phyloP scores from a whole-genome alignment of 1,284 basidiomycete genomes.

The Apiotrichum mycotoxinovorans region DNA sequence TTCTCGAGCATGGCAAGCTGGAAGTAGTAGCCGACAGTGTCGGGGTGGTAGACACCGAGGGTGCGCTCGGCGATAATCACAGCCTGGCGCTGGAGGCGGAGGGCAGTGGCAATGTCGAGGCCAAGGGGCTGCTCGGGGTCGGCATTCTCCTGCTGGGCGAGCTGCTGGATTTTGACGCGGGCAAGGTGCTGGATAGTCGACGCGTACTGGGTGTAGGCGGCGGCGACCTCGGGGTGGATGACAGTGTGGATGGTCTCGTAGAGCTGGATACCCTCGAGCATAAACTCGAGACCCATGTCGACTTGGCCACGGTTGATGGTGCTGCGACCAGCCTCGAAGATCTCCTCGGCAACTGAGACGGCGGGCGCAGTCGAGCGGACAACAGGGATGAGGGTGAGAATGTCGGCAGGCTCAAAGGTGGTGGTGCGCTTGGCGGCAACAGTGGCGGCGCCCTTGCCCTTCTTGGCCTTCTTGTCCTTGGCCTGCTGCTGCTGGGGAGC shows the following conservation, averaged over 20 bases:
- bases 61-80: constrained; percentile 58
- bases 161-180: constrained; percentile 48
- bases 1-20: constrained; percentile 57
- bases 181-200: constrained; percentile 52
- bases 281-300: constrained; percentile 55
- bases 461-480: constrained; percentile 46
- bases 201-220: constrained; percentile 55
- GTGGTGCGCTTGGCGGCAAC: constrained; percentile 26
- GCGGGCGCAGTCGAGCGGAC: constrained; percentile 55
- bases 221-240: constrained; percentile 57
- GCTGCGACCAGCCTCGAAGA: constrained; percentile 55
- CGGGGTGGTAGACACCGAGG: constrained; percentile 55
- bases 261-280: constrained; percentile 56
- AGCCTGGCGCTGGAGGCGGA: constrained; percentile 56
- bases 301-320: constrained; percentile 55
- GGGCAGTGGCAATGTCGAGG: constrained; percentile 51
- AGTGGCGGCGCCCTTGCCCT: constrained; percentile 24
- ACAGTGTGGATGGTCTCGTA: constrained; percentile 59
- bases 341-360: constrained; percentile 55
- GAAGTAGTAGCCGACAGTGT: constrained; percentile 57
- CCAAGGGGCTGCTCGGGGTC: constrained; percentile 46
- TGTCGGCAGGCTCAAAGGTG: constrained; percentile 55
- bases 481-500: background rate
- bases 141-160: constrained; percentile 35
- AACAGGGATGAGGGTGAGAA: constrained; percentile 55